Percentiles rank a stretch among this genome's conserved stretches.
These are phyloP conservation scores for Quercus wislizeni DNA, from an alignment of 306 rosid genomes.

Conservation along the genomic window DNA sequence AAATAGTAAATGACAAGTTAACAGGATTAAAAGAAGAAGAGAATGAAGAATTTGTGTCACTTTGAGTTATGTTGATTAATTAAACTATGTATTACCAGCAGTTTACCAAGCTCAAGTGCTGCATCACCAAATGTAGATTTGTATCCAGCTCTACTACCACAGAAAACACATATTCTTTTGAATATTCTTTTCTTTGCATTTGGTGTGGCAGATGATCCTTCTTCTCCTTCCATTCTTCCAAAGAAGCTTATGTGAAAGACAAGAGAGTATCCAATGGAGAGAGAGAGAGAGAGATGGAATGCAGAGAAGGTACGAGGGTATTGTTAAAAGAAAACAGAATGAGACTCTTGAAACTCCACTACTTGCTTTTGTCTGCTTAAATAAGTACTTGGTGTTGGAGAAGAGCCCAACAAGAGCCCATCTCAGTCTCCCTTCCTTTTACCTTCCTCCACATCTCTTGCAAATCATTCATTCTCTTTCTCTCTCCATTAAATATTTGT, in stretches of 20 bases:
- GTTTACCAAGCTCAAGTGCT: constrained; percentile 56
- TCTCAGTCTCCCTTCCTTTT: constrained; percentile 16
- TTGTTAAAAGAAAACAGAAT: constrained; percentile 12
- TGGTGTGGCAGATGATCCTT: constrained; percentile 7
- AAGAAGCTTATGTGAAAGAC: neutral
- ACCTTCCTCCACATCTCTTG: neutral
- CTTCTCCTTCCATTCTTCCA: constrained; percentile 51
- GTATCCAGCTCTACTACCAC: constrained; percentile 61
- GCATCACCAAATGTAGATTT: constrained; percentile 57
- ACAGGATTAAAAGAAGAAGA: neutral
- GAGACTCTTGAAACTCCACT: constrained; percentile 13
- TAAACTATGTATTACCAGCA: constrained; percentile 37
- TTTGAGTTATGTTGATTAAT: neutral
- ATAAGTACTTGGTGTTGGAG: constrained; percentile 32
- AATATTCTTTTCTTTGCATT: constrained; percentile 38
- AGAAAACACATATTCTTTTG: constrained; percentile 63
- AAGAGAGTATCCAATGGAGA: neutral
- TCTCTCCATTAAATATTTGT: constrained; percentile 3
- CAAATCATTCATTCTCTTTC: constrained; percentile 1
- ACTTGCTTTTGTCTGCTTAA: constrained; percentile 37
- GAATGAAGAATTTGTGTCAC: neutral
- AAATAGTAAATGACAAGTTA: neutral
- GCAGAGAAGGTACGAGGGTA: neutral
- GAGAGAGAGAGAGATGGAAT: constrained; percentile 3
- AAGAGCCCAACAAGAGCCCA: constrained; percentile 24